Conservation (phyloP, 441 rosid species). For the Brassica hybrid region DNA sequence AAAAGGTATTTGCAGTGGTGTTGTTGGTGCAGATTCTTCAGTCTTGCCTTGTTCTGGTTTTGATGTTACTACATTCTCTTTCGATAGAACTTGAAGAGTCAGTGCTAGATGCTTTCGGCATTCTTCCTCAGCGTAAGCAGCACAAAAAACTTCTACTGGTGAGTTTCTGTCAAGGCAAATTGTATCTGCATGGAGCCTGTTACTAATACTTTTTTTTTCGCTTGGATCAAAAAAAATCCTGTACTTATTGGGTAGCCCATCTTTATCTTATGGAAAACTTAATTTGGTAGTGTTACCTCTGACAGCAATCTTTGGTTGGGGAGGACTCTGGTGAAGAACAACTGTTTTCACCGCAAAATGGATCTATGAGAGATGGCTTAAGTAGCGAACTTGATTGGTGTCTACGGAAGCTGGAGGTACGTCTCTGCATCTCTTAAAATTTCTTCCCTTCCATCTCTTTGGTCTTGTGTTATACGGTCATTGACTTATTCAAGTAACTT, state of each 20-base stretch:
- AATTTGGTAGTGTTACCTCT: conserved; percentile 48
- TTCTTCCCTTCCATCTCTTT: conserved; percentile 2
- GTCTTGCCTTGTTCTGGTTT: conserved; percentile 12
- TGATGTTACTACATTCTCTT: conserved; percentile 42
- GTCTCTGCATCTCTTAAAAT: conserved; percentile 6
- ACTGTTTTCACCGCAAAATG: conserved; percentile 65
- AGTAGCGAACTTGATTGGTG: conserved; percentile 70
- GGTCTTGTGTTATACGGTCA: background rate
- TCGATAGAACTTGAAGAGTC: conserved; percentile 90
- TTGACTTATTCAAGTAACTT: conserved; percentile 36
- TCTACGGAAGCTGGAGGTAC: conserved; percentile 80
- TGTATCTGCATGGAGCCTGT: conserved; percentile 10
- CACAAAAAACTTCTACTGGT: conserved; percentile 96
- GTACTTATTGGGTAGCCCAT: background rate
- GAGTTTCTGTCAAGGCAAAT: conserved; percentile 37
- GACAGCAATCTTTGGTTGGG: conserved; percentile 89
- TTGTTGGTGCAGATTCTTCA: conserved; percentile 31
- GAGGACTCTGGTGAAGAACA: conserved; percentile 79
- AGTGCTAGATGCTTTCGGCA: conserved; percentile 97
- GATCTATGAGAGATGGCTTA: conserved; percentile 56
- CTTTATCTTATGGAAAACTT: conserved; percentile 21
- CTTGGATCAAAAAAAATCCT: conserved; percentile 7
- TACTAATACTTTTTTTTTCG: background rate
- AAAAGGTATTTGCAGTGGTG: conserved; percentile 36
- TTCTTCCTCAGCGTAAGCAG: conserved; percentile 97